Percentiles rank a stretch among this genome's conserved stretches.
These are phyloP conservation scores for Ustilago trichophora DNA, from an alignment of 1,284 basidiomycete species.

Conservation along the genomic window DNA sequence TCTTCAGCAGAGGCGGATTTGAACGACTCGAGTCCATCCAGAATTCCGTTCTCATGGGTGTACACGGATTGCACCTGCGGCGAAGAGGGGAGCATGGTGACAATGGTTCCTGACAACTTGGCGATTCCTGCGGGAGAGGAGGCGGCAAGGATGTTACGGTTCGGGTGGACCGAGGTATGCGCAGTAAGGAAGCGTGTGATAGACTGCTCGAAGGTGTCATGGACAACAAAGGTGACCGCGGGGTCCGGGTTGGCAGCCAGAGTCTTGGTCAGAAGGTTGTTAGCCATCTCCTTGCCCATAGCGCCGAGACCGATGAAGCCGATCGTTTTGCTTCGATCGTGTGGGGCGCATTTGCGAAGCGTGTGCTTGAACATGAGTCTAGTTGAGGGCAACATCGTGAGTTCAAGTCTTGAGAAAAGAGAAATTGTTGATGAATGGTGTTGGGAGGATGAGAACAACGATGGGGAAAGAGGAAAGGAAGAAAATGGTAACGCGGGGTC, in stretches of 20 bases:
- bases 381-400: constrained; percentile 31
- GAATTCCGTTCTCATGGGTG: constrained; percentile 69
- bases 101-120: constrained; percentile 73
- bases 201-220: constrained; percentile 54
- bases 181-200: constrained; percentile 59
- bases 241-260: constrained; percentile 43
- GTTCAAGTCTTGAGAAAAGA: too few relatives aligned
- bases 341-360: constrained; percentile 19
- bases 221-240: constrained; percentile 48
- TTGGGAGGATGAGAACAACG: too few relatives aligned
- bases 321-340: constrained; percentile 56
- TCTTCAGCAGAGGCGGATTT: constrained; percentile 4
- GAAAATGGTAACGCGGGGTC: not conserved
- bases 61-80: constrained; percentile 82
- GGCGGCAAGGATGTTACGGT: constrained; percentile 59
- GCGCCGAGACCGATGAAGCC: constrained; percentile 64
- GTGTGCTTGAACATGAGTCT: constrained; percentile 21
- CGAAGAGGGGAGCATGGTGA: constrained; percentile 88
- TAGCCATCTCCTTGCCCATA: constrained; percentile 61
- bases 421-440: not conserved
- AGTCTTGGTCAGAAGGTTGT: constrained; percentile 54
- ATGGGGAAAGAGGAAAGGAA: not conserved
- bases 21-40: constrained; percentile 40
- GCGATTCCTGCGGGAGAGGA: constrained; percentile 67
- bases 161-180: constrained; percentile 51